These are phyloP conservation scores for Scedosporium boydii DNA, from an alignment of 2,329 filamentous ascomycete genomes.

Conservation along the genomic window DNA sequence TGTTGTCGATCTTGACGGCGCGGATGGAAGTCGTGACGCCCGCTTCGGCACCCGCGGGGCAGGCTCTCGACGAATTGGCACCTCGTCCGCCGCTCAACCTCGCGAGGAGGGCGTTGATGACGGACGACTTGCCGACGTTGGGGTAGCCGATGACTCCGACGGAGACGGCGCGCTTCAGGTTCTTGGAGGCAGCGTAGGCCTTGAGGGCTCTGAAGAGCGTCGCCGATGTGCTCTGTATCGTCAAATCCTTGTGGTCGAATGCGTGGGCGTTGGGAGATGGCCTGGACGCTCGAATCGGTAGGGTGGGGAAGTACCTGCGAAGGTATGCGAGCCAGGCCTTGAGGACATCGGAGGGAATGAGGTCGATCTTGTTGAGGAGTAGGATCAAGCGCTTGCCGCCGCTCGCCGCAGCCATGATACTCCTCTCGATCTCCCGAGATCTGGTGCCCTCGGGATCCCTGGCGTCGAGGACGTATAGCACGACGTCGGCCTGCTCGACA, in stretches of 20 bases:
- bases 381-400: slow-evolving; percentile 84
- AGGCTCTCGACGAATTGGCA: slow-evolving; percentile 49
- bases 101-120: slow-evolving; percentile 85
- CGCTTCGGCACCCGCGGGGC: slow-evolving; percentile 82
- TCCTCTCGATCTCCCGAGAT: slow-evolving; percentile 81
- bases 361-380: slow-evolving; percentile 91
- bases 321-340: slow-evolving; percentile 79
- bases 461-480: slow-evolving; percentile 88
- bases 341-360: slow-evolving; percentile 72
- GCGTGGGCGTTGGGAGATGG: slow-evolving; percentile 77
- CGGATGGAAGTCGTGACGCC: slow-evolving; percentile 85
- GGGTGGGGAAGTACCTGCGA: slow-evolving; percentile 80
- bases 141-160: slow-evolving; percentile 94
- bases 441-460: slow-evolving; percentile 85
- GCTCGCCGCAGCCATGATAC: slow-evolving; percentile 78
- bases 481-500: slow-evolving; percentile 77
- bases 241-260: slow-evolving; percentile 86
- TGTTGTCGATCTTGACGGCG: slow-evolving; percentile 88
- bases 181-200: slow-evolving; percentile 71
- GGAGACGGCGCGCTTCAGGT: slow-evolving; percentile 80
- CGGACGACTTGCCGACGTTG: slow-evolving; percentile 92
- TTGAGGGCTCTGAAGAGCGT: slow-evolving; percentile 85
- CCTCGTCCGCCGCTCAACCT: slow-evolving; percentile 60
- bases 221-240: slow-evolving; percentile 74
- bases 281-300: slow-evolving; percentile 77